phyloP scores from a whole-genome alignment of 768 basidiomycete genomes.

The Tephrocybe sp. region DNA sequence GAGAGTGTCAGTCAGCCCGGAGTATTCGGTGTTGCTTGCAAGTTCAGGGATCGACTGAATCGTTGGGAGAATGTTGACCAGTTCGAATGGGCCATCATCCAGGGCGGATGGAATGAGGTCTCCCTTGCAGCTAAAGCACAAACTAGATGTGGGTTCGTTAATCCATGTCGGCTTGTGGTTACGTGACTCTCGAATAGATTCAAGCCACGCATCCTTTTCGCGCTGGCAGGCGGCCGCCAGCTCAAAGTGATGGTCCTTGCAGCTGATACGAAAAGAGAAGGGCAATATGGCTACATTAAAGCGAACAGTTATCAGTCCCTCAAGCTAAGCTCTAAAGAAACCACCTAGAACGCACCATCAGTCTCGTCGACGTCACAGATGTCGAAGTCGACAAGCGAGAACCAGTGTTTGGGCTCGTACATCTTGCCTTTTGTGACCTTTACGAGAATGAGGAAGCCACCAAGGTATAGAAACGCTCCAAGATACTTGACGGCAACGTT shows the following conservation, averaged over 20 bases:
- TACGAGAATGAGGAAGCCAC: constrained; percentile 83
- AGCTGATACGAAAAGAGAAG: constrained; percentile 75
- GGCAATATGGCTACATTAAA: constrained; percentile 78
- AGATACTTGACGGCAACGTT: constrained; percentile 81
- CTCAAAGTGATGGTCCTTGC: constrained; percentile 75
- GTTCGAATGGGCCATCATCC: constrained; percentile 42
- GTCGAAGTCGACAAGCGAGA: constrained; percentile 73
- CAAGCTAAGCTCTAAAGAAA: not conserved
- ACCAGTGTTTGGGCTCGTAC: constrained; percentile 91
- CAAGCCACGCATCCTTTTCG: constrained; percentile 89
- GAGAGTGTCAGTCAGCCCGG: constrained; percentile 35
- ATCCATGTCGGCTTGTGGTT: constrained; percentile 47
- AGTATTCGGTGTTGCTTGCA: constrained; percentile 26
- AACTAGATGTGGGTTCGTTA: constrained; percentile 64
- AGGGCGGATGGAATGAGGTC: constrained; percentile 33
- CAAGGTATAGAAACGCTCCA: constrained; percentile 85
- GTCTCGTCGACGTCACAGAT: constrained; percentile 66
- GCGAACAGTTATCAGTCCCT: not conserved
- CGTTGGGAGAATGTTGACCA: constrained; percentile 44
- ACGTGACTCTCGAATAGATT: constrained; percentile 57
- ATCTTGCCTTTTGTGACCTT: constrained; percentile 79
- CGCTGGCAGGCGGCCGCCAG: constrained; percentile 79
- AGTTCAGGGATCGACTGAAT: constrained; percentile 60
- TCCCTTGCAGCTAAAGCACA: constrained; percentile 47
- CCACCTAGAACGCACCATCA: constrained; percentile 61